A percentile compares a stretch with the other conserved stretches of the same genome.
Evolutionary conservation across 495 filamentous ascomycete species (phyloP).

Genomic region (Saxispiralis lemnorum): DNA sequence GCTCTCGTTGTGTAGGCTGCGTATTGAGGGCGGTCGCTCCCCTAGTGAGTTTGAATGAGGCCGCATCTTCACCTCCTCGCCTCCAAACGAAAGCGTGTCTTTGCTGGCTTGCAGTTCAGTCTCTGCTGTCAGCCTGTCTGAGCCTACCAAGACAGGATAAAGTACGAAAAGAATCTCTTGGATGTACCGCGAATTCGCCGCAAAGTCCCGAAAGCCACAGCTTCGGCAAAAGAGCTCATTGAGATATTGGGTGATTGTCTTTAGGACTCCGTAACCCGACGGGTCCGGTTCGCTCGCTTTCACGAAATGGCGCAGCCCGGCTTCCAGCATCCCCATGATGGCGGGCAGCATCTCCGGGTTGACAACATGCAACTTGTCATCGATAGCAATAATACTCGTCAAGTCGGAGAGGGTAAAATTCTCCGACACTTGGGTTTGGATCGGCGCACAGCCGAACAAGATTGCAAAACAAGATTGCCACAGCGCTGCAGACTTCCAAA

Average conservation of each 20-base stretch:
- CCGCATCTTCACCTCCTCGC: conserved; percentile 62
- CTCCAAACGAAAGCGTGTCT: conserved; percentile 65
- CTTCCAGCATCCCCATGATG: conserved; percentile 75
- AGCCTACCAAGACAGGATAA: conserved; percentile 70
- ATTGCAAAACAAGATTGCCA: conserved; percentile 87
- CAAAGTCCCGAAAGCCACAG: conserved; percentile 60
- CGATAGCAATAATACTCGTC: conserved; percentile 44
- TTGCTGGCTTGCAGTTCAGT: conserved; percentile 67
- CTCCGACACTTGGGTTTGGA: no score
- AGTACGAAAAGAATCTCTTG: conserved; percentile 59
- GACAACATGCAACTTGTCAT: conserved; percentile 40
- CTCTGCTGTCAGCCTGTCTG: conserved; percentile 62
- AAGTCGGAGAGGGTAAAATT: conserved; percentile 53
- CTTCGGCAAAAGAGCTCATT: conserved; percentile 59
- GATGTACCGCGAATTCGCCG: conserved; percentile 55
- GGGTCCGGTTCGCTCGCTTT: conserved; percentile 28
- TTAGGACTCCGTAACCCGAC: conserved; percentile 31
- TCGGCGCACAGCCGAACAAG: conserved; percentile 64
- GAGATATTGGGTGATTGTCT: conserved; percentile 61
- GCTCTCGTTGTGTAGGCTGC: conserved; percentile 44
- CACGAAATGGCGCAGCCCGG: conserved; percentile 51
- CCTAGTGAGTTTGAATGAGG: conserved; percentile 43
- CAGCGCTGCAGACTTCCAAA: conserved; percentile 71
- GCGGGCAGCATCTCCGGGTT: conserved; percentile 67
- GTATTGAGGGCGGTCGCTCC: conserved; percentile 43